Evolutionary conservation across 1,139 yeast genomes (phyloP).

Genomic region (Debaryomycetaceae sp.): DNA sequence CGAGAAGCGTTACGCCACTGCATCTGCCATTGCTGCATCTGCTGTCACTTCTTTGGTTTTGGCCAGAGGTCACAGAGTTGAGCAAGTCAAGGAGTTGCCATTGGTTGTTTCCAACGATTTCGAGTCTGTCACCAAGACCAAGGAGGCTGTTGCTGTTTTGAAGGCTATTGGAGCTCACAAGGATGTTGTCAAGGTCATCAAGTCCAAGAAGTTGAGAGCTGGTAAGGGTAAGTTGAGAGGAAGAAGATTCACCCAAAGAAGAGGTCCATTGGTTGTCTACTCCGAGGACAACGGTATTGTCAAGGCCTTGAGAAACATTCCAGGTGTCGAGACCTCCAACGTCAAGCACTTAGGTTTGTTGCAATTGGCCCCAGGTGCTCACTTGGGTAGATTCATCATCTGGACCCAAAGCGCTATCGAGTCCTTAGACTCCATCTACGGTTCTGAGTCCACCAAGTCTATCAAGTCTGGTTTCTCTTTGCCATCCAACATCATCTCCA

Average conservation of each 20-base stretch:
- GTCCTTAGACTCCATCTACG: constrained; percentile 96
- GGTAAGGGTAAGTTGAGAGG: constrained; percentile 99
- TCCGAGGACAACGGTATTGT: constrained; percentile 96
- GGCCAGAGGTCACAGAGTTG: constrained; percentile 99
- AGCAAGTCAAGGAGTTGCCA: constrained; percentile 97
- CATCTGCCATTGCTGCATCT: constrained; percentile 99
- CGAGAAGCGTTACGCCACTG: constrained; percentile 99
- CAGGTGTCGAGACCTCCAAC: constrained; percentile 98
- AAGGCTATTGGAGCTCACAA: constrained; percentile 99
- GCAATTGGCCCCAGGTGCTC: constrained; percentile 99
- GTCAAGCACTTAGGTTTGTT: constrained; percentile 92
- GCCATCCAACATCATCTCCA: constrained; percentile 91
- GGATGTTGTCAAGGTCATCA: constrained; percentile 96
- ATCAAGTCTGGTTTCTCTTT: constrained; percentile 87
- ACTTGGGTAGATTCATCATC: constrained; percentile 98
- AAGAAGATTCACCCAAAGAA: constrained; percentile 99
- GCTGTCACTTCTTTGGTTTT: constrained; percentile 97
- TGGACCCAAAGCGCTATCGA: constrained; percentile 99
- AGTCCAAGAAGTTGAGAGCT: constrained; percentile 98
- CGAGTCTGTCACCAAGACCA: constrained; percentile 93
- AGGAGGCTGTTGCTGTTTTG: constrained; percentile 97
- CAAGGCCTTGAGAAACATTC: constrained; percentile 99
- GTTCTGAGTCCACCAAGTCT: constrained; percentile 83
- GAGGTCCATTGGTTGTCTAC: constrained; percentile 99
- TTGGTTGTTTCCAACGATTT: constrained; percentile 93